Base-by-base conservation (phyloP, 2,329 filamentous ascomycete species). In the Clarireedia monteithiana region DNA sequence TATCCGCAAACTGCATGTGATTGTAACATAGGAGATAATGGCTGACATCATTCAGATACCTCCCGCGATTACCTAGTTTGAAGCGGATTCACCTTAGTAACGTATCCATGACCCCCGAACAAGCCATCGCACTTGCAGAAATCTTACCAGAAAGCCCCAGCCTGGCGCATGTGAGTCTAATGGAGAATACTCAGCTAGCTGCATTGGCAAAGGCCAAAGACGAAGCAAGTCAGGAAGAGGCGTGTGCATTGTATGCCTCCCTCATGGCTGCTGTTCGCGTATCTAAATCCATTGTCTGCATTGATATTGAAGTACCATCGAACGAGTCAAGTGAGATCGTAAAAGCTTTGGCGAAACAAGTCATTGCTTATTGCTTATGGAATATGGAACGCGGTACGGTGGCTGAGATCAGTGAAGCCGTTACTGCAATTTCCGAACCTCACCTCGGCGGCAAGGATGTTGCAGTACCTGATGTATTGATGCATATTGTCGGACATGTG, bases 241-340 rank as follows among this genome's bases (percentile, higher is more conserved):
- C 94, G 0, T 96, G 89, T 64, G 94, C 94, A 1, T 73, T 97
- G 6, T 97, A 95, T 69, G 91, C 94, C 1, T 96, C 91, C 2
- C 78, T 97, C 20, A 86, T 96, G 74, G 88, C 91, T 5, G 92
- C 92, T 0, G 86, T 90, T 1, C 84, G 91, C 53, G 81, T 96
- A 0, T 96, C 91, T 1, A 81, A 83, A 50, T 88, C 86, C 14
- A 80, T 99, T 34, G 84, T 97, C 30, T 92, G 90, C 57, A 81
- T 99, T 58, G 94, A 97, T 68, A 89, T 97, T 57, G 91, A 97
- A 64, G 85, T 95, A 2, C 94, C 92, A 0, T 84, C 80, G 34
- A 77, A 84, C 23, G 84, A 89, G 55, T 88, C 87, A n/a, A 89
- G 88, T 54, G 94, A 96, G 69, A 82, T 96, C 24, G 88, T 96